Percentiles rank a stretch among this genome's conserved stretches.
Evolutionary conservation across 2,329 filamentous ascomycete species (phyloP).

Genomic region (Neofusicoccum sp.): DNA sequence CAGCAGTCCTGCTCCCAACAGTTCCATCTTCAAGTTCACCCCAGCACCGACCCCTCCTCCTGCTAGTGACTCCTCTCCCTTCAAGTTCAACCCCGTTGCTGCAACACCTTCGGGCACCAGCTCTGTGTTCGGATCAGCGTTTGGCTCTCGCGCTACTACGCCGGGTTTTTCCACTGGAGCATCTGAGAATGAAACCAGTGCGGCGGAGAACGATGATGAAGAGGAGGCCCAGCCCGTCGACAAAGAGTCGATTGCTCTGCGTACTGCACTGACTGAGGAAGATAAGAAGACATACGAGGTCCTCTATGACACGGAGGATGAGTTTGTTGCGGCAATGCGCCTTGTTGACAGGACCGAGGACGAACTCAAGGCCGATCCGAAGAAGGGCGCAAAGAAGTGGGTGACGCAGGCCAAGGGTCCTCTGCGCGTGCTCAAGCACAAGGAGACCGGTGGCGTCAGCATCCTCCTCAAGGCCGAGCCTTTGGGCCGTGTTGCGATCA

Average conservation of each 20-base stretch:
- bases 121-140: slow-evolving; percentile 24
- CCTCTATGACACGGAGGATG: slow-evolving; percentile 31
- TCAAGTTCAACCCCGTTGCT: slow-evolving; percentile 20
- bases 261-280: slow-evolving; percentile 36
- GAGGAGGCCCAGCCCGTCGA: slow-evolving; percentile 33
- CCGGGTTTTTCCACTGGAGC: slow-evolving; percentile 27
- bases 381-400: slow-evolving; percentile 32
- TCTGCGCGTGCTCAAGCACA: slow-evolving; percentile 41
- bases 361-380: slow-evolving; percentile 26
- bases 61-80: slow-evolving; percentile 16
- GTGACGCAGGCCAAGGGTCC: slow-evolving; percentile 35
- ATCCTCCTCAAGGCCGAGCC: slow-evolving; percentile 35
- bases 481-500: slow-evolving; percentile 35
- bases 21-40: slow-evolving; percentile 17
- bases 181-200: slow-evolving; percentile 37
- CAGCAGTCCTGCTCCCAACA: not conserved
- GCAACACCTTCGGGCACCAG: slow-evolving; percentile 14
- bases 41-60: slow-evolving; percentile 8
- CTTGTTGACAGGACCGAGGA: slow-evolving; percentile 33
- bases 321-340: slow-evolving; percentile 27
- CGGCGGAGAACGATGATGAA: slow-evolving; percentile 32
- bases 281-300: slow-evolving; percentile 36
- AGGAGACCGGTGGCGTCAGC: slow-evolving; percentile 35
- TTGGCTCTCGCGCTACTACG: slow-evolving; percentile 37
- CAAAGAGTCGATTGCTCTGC: slow-evolving; percentile 12